phyloP scores from a whole-genome alignment of 2,329 filamentous ascomycete species.

The Sarocladium brachiariae region DNA sequence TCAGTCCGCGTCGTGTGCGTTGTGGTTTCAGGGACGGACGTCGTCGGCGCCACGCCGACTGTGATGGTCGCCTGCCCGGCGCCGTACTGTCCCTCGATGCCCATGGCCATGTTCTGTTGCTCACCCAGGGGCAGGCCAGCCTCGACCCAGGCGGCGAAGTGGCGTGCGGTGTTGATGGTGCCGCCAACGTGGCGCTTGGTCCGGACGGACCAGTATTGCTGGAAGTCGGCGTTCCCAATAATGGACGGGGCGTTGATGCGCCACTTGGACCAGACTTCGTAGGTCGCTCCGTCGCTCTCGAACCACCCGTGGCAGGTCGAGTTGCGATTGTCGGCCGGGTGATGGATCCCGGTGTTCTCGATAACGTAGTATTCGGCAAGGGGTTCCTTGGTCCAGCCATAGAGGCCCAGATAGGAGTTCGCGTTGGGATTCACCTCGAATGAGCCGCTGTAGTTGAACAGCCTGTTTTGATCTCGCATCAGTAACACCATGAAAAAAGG shows the following conservation, averaged over 20 bases:
- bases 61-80: conserved; percentile 9
- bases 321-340: conserved; percentile 19
- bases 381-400: conserved; percentile 27
- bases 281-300: conserved; percentile 19
- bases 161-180: conserved; percentile 10
- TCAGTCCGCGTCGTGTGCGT: conserved; percentile 10
- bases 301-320: conserved; percentile 12
- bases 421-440: conserved; percentile 6
- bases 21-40: conserved; percentile 7
- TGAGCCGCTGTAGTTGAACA: conserved; percentile 9
- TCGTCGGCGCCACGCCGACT: conserved; percentile 7
- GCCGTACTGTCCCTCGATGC: conserved; percentile 11
- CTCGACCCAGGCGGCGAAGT: conserved; percentile 8
- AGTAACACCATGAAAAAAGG: not conserved
- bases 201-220: conserved; percentile 39
- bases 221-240: conserved; percentile 35
- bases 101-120: conserved; percentile 9
- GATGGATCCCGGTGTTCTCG: conserved; percentile 19
- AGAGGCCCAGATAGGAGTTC: conserved; percentile 22
- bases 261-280: conserved; percentile 23
- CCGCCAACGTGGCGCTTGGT: conserved; percentile 11
- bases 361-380: conserved; percentile 22
- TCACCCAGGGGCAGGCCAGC: conserved; percentile 7
- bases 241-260: conserved; percentile 32
- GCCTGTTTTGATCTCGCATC: not conserved